Evolutionary conservation across 1,284 basidiomycete species (phyloP), one percentile per base, ranked within the genome.

Genomic region (Gomphus bonarii): DNA sequence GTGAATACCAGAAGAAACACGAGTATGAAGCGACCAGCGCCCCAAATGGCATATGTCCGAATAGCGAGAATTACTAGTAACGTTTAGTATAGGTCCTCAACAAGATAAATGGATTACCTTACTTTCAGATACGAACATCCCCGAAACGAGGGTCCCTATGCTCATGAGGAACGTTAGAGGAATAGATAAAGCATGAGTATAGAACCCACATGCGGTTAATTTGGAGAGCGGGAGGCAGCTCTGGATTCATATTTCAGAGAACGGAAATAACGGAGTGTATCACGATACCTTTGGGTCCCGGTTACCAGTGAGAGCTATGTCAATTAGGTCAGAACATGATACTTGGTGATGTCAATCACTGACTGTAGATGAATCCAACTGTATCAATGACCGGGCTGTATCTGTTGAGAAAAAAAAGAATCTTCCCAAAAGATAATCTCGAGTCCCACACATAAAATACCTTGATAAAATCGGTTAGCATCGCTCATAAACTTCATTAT

Each of bases 11-110:
- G 44, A 8, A 43, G 59, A 43, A 49, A 49, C 30, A 70, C 58
- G 9, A 69, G 59, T 5, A 74, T 65, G 20, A 62, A 60, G 14
- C 68, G 70, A 49, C 64, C 68, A 11, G 73, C 64, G 57, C 71
- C 69, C 72, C 72, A 76, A 18, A 75, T 67, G 3, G 73, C 73
- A 57, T 73, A 74, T 8, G 74, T 75, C n/a, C 73, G 70, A 7
- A 75, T 60, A 58, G 72, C 66, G 14, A 75, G 65, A 43, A 74
- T 69, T 7, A 61, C 70, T 73, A 51, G 3, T 28, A 3, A 43
- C 10, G 53, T 42, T 25, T 22, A n/a, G 20, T 31, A 33, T 30
- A 22, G 12, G 3, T 35, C 28, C n/a, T 9, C 46, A 33, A 16
- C 51, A 38, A 10, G n/a, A n/a, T n/a, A n/a, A n/a, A n/a, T n/a